Conservation (phyloP, 331 rosid genomes). For the Spiraea crenata region DNA sequence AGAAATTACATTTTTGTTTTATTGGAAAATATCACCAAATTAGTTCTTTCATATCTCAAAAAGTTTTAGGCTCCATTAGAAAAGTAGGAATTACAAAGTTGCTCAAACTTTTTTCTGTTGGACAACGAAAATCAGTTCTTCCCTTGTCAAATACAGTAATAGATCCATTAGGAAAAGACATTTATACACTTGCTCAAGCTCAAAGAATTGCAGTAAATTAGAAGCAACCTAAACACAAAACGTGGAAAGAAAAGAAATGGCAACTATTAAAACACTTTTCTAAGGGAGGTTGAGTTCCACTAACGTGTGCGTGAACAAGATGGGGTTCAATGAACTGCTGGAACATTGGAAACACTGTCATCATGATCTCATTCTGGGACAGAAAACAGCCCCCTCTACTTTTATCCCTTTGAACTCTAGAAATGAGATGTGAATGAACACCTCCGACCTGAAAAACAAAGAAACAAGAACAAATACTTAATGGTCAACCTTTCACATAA, state of each 20-base stretch:
- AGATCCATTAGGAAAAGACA: neutral
- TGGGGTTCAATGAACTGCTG: constrained; percentile 97
- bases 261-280: neutral
- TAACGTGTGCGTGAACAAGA: constrained; percentile 96
- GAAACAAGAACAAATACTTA: constrained; percentile 13
- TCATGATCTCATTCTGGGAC: constrained; percentile 95
- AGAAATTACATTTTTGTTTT: neutral
- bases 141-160: neutral
- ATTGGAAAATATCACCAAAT: neutral
- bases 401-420: constrained; percentile 99
- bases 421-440: constrained; percentile 96
- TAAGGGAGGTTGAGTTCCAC: constrained; percentile 35
- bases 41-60: neutral
- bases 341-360: constrained; percentile 97
- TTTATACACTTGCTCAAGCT: constrained; percentile 11
- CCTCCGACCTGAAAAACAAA: constrained; percentile 82
- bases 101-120: constrained; percentile 11
- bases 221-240: neutral
- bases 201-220: neutral
- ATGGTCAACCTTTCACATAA: constrained; percentile 8
- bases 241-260: neutral
- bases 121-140: constrained; percentile 5
- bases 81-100: constrained; percentile 1
- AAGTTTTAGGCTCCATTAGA: neutral
- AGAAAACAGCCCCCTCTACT: constrained; percentile 85